Percentiles rank a stretch among this genome's conserved stretches.
phyloP scores from a whole-genome alignment of 805 yeast genomes.

The Peterozyma xylosa region DNA sequence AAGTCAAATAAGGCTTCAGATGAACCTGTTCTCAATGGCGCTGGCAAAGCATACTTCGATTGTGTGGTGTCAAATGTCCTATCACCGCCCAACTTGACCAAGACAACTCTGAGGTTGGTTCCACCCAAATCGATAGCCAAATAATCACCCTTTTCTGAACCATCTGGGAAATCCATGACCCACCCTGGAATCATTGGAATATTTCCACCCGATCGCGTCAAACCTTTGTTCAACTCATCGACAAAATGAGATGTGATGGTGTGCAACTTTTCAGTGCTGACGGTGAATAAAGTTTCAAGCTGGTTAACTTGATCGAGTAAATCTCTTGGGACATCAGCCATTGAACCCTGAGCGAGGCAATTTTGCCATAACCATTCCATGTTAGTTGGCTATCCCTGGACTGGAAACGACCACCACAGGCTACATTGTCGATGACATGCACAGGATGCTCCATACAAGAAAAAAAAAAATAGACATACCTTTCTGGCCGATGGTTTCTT shows the following conservation, averaged over 20 bases:
- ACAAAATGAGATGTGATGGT: conserved; percentile 42
- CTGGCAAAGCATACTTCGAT: conserved; percentile 79
- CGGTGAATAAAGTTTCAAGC: conserved; percentile 32
- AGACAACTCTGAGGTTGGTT: conserved; percentile 52
- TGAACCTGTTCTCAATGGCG: conserved; percentile 63
- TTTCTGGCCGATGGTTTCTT: conserved; percentile 38
- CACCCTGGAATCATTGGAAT: conserved; percentile 58
- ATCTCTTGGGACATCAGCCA: conserved; percentile 30
- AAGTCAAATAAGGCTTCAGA: conserved; percentile 77
- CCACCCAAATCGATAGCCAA: conserved; percentile 59
- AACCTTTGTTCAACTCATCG: conserved; percentile 44
- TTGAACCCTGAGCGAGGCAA: conserved; percentile 4
- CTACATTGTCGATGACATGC: too few relatives aligned
- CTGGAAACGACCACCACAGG: too few relatives aligned
- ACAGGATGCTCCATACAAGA: too few relatives aligned
- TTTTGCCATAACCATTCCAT: too few relatives aligned
- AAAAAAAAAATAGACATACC: too few relatives aligned
- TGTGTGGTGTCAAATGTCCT: conserved; percentile 83
- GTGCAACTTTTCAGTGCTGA: conserved; percentile 32
- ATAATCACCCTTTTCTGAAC: conserved; percentile 51
- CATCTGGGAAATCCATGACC: conserved; percentile 55
- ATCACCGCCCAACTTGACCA: conserved; percentile 54
- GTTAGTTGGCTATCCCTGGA: background rate
- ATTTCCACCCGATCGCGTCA: conserved; percentile 44
- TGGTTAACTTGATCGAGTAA: conserved; percentile 29